Percentiles rank a stretch among this genome's conserved stretches.
Conservation (phyloP, 148 eudicot genomes). For the Rhododendron vialii region DNA sequence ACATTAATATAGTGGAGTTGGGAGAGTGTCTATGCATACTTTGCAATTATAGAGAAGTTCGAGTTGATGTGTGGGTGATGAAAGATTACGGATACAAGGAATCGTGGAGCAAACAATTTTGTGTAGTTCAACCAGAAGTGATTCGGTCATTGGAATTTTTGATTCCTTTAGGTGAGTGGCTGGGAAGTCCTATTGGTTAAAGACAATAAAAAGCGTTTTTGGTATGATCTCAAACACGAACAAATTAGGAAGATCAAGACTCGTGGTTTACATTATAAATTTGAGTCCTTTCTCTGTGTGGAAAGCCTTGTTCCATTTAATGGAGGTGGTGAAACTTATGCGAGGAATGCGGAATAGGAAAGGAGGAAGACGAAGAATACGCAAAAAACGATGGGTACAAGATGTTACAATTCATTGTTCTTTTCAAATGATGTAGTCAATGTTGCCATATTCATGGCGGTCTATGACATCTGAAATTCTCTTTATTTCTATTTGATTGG, state of each 20-base stretch:
- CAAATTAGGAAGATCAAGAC: not conserved
- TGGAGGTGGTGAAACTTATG: not conserved
- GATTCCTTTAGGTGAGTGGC: not conserved
- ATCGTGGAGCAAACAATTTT: not conserved
- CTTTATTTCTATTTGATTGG: too few relatives aligned
- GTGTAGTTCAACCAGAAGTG: not conserved
- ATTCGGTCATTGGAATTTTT: not conserved
- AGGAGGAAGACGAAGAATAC: not conserved
- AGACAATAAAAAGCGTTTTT: not conserved
- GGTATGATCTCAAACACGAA: not conserved
- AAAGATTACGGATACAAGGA: not conserved
- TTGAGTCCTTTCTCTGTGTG: not conserved
- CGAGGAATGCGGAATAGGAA: not conserved
- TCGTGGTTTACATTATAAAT: not conserved
- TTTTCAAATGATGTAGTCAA: not conserved
- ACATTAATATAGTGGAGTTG: too few relatives aligned
- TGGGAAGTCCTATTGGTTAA: not conserved
- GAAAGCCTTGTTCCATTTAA: constrained; percentile 5
- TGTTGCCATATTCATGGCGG: too few relatives aligned
- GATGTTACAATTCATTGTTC: not conserved
- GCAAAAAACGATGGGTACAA: not conserved
- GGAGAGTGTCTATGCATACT: too few relatives aligned
- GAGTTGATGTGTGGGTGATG: not conserved
- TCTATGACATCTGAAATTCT: too few relatives aligned
- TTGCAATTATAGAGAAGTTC: too few relatives aligned